Percentiles rank a stretch among this genome's conserved stretches.
Conservation (phyloP, 345 rosid genomes). For the Jatropha curcas region DNA sequence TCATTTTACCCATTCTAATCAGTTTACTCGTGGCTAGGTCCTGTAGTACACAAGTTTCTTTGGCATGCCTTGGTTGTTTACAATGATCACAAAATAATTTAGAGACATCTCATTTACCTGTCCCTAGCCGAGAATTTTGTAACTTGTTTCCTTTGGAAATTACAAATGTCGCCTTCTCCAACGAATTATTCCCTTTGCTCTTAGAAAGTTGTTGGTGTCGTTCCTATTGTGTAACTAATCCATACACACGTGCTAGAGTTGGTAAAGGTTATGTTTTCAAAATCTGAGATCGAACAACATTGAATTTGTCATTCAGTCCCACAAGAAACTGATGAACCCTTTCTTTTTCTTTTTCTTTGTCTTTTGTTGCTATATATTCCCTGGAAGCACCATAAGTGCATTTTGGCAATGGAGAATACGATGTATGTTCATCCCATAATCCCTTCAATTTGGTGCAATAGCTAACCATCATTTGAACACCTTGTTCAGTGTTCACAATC, state of each 20-base stretch:
- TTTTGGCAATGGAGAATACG: background rate
- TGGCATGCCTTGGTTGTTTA: background rate
- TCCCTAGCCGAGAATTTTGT: background rate
- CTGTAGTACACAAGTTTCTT: background rate
- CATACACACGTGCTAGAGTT: background rate
- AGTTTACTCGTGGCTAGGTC: conserved; percentile 3
- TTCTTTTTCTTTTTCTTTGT: background rate
- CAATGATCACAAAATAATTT: conserved; percentile 1
- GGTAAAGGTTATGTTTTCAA: background rate
- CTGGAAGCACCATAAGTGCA: background rate
- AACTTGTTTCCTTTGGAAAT: background rate
- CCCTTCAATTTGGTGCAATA: background rate
- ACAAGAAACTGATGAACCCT: background rate
- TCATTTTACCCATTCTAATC: background rate
- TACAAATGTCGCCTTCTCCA: background rate
- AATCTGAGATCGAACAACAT: background rate
- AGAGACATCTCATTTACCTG: background rate
- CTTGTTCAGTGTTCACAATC: background rate
- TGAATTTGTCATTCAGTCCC: background rate
- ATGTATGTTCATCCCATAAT: background rate
- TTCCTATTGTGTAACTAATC: background rate
- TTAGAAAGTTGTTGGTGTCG: background rate
- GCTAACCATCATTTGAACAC: background rate
- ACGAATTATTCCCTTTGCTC: background rate
- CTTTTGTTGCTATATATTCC: background rate